Evolutionary conservation across 2,329 filamentous ascomycete species (phyloP), one percentile per base, ranked within the genome.

Genomic region (Claviceps paspali): DNA sequence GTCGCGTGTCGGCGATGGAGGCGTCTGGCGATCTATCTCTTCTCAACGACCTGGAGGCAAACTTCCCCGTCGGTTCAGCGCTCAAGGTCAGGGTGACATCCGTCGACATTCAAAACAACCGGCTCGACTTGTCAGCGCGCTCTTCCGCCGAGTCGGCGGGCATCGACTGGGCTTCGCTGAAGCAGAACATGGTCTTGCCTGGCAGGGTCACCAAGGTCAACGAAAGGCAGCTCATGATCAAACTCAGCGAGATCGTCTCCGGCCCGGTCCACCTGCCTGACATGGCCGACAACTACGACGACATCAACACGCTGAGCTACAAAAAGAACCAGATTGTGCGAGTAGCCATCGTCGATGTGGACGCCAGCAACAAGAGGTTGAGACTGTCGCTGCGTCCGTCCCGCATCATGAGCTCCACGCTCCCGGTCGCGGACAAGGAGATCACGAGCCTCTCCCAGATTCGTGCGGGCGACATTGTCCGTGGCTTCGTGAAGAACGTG

Each of bases 401-500:
- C 1, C 83, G 83, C 45, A 82, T 95, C 29, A 65, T 96, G 43
- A 93, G 83, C 60, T 94, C 88, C 1, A 81, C 82, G 2, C 63
- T 92, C 3, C 70, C 78, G 1, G 74, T 95, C 32, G 76, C 78
- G 51, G 91, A 98, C 53, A 75, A 71, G 27, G 85, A 95, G 49
- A 76, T 98, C 45, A 71, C 67, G 10, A 72, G 72, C 14, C 60
- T 77, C 33, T 65, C 74, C n/a, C 76, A 92, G 46, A 53, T 98
- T 23, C 75, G 79, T 40, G 62, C 76, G 28, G 84, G 87, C 42
- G 79, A 92, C 43, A 64, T 95, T 22, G 67, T 93, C 11, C 81
- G 91, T 39, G 92, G 92, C 3, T 96, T 98, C 50, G 74, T 98
- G 49, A 92, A 86, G 61, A 84, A 85, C 46, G 76, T 96, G 29